Evolutionary conservation across 805 yeast species (phyloP), one percentile per base, ranked within the genome.

Genomic region (Spathaspora gorwiae): DNA sequence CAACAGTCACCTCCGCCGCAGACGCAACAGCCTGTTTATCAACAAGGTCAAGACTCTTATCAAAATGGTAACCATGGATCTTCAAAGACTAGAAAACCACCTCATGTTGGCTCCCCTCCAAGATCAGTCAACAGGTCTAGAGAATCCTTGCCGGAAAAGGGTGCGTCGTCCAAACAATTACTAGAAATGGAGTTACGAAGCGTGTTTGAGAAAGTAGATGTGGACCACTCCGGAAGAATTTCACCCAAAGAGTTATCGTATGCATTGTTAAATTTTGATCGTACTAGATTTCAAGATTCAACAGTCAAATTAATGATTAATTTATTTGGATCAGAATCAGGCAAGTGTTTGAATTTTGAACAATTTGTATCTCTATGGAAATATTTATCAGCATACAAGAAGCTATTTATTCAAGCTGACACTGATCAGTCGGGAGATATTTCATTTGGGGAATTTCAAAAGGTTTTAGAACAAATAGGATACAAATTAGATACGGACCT

Each of bases 341-440:
- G 57, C 6, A 53, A 47, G 10, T 47, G 24, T n/a, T 54, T 68
- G 43, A 72, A 75, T 40, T 80, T 79, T 50, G 79, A 73, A 40
- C 90, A 84, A 61, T 84, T 84, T 54, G 78, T 77, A 43, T 80
- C 81, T 47, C 65, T 84, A 45, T 82, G 88, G 87, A 80, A 81
- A 55, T 81, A 83, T 52, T 65, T 84, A 37, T 68, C 79, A 15
- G 84, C 84, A 40, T 84, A 87, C 79, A 76, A 82, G 46, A 80
- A 76, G 57, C 67, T 80, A 7, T 84, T 84, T 54, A 73, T 78
- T 42, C 75, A 75, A 52, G 83, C 81, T 40, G 90, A 84, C 53
- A 54, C 68, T n/a, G 77, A 81, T 57, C 67, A 67, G 47, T 76
- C 78, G 37, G 81, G 83, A 1, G 77, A 74, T 50, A 81, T 84